phyloP scores from a whole-genome alignment of 1,284 basidiomycete genomes.

The Fomitopsis palustris region DNA sequence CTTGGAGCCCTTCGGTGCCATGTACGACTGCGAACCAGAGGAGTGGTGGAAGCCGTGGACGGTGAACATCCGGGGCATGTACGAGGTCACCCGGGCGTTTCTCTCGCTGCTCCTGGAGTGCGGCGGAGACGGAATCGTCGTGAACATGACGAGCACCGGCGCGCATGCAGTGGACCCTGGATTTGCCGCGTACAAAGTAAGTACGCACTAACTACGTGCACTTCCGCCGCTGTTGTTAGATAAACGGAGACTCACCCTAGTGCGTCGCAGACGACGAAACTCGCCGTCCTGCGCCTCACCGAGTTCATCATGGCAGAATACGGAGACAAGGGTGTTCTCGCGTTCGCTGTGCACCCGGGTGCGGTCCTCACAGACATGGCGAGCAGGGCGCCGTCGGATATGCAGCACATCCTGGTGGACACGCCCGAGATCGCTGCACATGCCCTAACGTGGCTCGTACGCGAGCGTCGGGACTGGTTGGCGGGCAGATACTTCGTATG shows the following conservation, averaged over 20 bases:
- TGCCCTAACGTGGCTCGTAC: slow-evolving; percentile 6
- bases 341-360: slow-evolving; percentile 10
- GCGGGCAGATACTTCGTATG: slow-evolving; percentile 7
- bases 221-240: no score
- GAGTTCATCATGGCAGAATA: slow-evolving; percentile 13
- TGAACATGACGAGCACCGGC: slow-evolving; percentile 1
- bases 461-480: slow-evolving; percentile 2
- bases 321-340: slow-evolving; percentile 9
- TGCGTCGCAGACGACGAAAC: slow-evolving; percentile 6
- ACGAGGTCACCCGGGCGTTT: slow-evolving; percentile 4
- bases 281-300: slow-evolving; percentile 10
- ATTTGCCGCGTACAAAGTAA: neutral
- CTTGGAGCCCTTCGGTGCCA: slow-evolving; percentile 7
- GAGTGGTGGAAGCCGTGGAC: slow-evolving; percentile 10
- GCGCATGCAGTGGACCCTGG: neutral
- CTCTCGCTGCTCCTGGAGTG: slow-evolving; percentile 4
- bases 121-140: slow-evolving; percentile 3
- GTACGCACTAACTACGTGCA: no score
- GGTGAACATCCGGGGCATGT: slow-evolving; percentile 10
- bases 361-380: slow-evolving; percentile 8
- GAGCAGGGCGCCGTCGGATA: neutral
- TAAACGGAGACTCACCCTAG: no score
- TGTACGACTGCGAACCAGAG: slow-evolving; percentile 9
- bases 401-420: slow-evolving; percentile 4
- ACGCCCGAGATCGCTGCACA: slow-evolving; percentile 6